These are phyloP conservation scores for Syzygium jambos DNA, from an alignment of 345 rosid genomes.

Conservation along the genomic window DNA sequence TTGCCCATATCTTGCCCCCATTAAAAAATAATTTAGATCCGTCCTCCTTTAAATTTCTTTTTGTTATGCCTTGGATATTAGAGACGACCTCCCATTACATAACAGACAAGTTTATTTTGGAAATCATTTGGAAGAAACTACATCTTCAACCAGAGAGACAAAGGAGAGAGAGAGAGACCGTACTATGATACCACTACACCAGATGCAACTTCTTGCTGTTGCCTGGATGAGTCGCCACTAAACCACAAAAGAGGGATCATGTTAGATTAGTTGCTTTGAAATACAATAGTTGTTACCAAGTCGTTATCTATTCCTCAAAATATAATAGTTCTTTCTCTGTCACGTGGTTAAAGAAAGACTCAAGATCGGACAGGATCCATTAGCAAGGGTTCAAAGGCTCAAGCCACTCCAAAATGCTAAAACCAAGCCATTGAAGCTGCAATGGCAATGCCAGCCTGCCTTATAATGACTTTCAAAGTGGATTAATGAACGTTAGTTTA, in stretches of 20 bases:
- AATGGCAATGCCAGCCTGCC: background rate
- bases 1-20: too few relatives aligned
- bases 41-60: too few relatives aligned
- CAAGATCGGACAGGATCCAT: background rate
- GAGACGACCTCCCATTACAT: too few relatives aligned
- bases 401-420: background rate
- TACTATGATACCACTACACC: too few relatives aligned
- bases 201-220: too few relatives aligned
- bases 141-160: too few relatives aligned
- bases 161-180: too few relatives aligned
- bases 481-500: background rate
- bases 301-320: background rate
- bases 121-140: too few relatives aligned
- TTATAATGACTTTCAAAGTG: background rate
- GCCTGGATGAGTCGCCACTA: background rate
- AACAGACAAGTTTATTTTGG: too few relatives aligned
- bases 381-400: background rate
- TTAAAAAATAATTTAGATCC: too few relatives aligned
- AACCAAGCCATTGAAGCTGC: background rate
- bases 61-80: too few relatives aligned
- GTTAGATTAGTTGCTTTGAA: background rate
- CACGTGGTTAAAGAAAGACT: background rate
- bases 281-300: background rate
- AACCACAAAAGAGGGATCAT: background rate
- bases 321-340: background rate